Evolutionary conservation across 2,329 filamentous ascomycete species (phyloP).

Genomic region (Aspergillus jensenii): DNA sequence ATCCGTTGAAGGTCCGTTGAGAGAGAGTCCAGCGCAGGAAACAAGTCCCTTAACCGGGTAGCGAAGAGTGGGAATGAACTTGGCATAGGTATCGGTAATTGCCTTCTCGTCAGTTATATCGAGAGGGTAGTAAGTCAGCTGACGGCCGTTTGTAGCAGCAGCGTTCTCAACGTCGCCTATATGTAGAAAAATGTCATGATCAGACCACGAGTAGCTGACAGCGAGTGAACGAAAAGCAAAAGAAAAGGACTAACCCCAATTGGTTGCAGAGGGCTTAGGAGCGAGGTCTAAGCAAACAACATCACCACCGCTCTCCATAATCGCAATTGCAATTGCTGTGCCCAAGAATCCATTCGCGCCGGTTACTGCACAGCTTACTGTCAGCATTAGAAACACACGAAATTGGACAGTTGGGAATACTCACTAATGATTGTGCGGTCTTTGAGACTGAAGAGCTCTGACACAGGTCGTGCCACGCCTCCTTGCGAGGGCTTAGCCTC

Average conservation of each 20-base stretch:
- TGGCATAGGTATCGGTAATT: constrained; percentile 17
- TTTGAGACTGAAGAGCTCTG: not conserved
- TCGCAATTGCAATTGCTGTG: constrained; percentile 15
- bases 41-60: constrained; percentile 34
- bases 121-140: constrained; percentile 21
- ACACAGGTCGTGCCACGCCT: not conserved
- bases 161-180: constrained; percentile 12
- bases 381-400: no score
- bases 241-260: constrained; percentile 11
- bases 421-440: constrained; percentile 2
- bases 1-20: constrained; percentile 24
- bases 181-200: no score
- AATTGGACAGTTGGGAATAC: no score
- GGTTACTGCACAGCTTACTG: constrained; percentile 17
- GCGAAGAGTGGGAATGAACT: constrained; percentile 16
- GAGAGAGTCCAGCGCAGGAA: constrained; percentile 32
- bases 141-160: not conserved
- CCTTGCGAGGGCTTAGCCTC: not conserved
- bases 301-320: constrained; percentile 36
- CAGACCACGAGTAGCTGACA: no score
- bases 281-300: constrained; percentile 32
- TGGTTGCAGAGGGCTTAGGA: constrained; percentile 6
- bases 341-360: constrained; percentile 26
- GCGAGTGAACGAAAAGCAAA: no score
- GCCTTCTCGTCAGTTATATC: constrained; percentile 23